These are phyloP conservation scores for Nicotiana undulata DNA, from an alignment of 257 asterid species.

Conservation along the genomic window DNA sequence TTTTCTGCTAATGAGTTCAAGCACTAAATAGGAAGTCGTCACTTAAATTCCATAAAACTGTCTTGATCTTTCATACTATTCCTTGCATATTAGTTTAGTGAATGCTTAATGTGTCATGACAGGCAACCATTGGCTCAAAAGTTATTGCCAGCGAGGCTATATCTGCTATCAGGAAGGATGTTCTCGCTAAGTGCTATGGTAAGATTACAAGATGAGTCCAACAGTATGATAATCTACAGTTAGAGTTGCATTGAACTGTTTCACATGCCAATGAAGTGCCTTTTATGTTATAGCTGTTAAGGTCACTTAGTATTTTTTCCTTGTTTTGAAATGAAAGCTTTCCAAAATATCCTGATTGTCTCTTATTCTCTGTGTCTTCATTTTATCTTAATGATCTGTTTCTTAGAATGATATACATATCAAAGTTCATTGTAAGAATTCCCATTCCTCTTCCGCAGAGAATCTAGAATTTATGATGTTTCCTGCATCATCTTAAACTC, in stretches of 20 bases:
- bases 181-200: conserved; percentile 98
- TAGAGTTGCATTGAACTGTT: neutral
- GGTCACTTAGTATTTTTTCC: neutral
- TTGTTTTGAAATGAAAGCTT: neutral
- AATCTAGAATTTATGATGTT: neutral
- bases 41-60: neutral
- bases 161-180: conserved; percentile 97
- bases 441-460: neutral
- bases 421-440: neutral
- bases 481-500: neutral
- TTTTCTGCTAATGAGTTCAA: neutral
- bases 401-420: neutral
- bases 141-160: conserved; percentile 96
- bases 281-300: neutral
- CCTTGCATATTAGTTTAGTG: neutral
- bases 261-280: neutral
- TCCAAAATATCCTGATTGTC: neutral
- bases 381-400: neutral
- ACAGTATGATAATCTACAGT: neutral
- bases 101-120: conserved; percentile 15
- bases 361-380: neutral
- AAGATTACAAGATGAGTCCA: conserved; percentile 17
- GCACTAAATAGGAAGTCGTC: neutral
- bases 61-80: neutral
- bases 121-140: conserved; percentile 96